Conservation (phyloP, 345 rosid genomes). For the Carallia brachiata region DNA sequence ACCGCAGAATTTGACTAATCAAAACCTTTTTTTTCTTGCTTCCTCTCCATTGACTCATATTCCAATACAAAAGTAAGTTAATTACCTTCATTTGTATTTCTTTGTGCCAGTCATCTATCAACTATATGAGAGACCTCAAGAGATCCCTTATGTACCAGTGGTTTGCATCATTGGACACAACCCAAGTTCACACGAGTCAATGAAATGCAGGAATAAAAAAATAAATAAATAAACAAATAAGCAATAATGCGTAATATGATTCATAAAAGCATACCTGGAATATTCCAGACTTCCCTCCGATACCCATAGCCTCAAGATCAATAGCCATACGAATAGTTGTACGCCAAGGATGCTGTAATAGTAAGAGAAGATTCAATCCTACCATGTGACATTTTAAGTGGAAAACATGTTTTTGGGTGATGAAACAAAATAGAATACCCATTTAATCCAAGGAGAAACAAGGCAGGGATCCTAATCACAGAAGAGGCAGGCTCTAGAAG, state of each 20-base stretch:
- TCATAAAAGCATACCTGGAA: slow-evolving; percentile 64
- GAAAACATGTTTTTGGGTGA: background rate
- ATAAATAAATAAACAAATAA: no score
- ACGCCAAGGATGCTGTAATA: slow-evolving; percentile 90
- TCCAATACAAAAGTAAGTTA: background rate
- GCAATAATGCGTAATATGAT: slow-evolving; percentile 6
- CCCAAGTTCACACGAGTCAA: background rate
- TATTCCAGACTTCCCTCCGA: slow-evolving; percentile 80
- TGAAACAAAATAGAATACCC: background rate
- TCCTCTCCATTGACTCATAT: background rate
- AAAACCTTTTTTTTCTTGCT: no score
- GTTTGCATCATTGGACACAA: background rate
- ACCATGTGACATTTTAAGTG: background rate
- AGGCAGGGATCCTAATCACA: background rate
- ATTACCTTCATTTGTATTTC: no score
- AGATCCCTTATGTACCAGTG: no score
- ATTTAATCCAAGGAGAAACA: background rate
- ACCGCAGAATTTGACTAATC: no score
- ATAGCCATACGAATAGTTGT: slow-evolving; percentile 66
- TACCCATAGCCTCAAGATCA: slow-evolving; percentile 96
- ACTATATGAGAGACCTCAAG: no score
- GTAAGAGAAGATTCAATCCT: slow-evolving; percentile 19
- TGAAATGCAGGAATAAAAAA: background rate
- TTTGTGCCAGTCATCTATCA: no score
- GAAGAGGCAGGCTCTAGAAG: background rate